Conservation (phyloP, 1,284 basidiomycete genomes). For the Malassezia obtusa region DNA sequence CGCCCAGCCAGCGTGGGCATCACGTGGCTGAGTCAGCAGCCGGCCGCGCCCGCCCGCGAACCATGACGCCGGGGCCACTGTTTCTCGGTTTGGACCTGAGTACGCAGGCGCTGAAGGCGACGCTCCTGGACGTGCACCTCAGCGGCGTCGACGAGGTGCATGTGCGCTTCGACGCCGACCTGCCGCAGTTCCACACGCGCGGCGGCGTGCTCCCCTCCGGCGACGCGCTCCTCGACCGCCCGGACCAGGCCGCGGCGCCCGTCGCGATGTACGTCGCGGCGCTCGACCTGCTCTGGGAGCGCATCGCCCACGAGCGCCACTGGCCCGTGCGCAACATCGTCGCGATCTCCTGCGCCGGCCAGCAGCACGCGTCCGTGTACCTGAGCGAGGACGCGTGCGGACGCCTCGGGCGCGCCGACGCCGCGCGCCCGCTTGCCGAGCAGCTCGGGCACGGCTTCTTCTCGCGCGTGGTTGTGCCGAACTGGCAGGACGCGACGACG, state of each 20-base stretch:
- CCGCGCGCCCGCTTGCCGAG: slow-evolving; percentile 53
- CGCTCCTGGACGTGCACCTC: slow-evolving; percentile 57
- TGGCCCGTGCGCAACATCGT: slow-evolving; percentile 58
- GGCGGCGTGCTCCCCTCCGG: slow-evolving; percentile 48
- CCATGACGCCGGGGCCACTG: slow-evolving; percentile 46
- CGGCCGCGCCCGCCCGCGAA: not conserved
- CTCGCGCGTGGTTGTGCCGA: slow-evolving; percentile 63
- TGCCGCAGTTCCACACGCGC: slow-evolving; percentile 62
- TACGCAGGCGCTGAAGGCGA: slow-evolving; percentile 70
- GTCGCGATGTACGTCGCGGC: slow-evolving; percentile 75
- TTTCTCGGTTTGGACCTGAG: slow-evolving; percentile 80
- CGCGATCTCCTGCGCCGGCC: slow-evolving; percentile 65
- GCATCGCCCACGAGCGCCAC: slow-evolving; percentile 56
- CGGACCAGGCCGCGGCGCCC: slow-evolving; percentile 65
- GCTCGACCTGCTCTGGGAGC: slow-evolving; percentile 65
- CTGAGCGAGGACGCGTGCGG: slow-evolving; percentile 60
- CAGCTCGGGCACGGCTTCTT: slow-evolving; percentile 58
- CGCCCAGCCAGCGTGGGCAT: not conserved
- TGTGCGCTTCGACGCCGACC: slow-evolving; percentile 70
- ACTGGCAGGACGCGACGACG: slow-evolving; percentile 88
- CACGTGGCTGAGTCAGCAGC: slow-evolving; percentile 2
- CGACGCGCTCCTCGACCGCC: slow-evolving; percentile 21
- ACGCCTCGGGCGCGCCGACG: slow-evolving; percentile 55
- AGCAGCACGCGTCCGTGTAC: slow-evolving; percentile 88
- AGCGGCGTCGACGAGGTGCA: slow-evolving; percentile 62